Percentiles rank a stretch among this genome's conserved stretches.
phyloP scores from a whole-genome alignment of 345 rosid genomes.

The Ailanthus altissimus region DNA sequence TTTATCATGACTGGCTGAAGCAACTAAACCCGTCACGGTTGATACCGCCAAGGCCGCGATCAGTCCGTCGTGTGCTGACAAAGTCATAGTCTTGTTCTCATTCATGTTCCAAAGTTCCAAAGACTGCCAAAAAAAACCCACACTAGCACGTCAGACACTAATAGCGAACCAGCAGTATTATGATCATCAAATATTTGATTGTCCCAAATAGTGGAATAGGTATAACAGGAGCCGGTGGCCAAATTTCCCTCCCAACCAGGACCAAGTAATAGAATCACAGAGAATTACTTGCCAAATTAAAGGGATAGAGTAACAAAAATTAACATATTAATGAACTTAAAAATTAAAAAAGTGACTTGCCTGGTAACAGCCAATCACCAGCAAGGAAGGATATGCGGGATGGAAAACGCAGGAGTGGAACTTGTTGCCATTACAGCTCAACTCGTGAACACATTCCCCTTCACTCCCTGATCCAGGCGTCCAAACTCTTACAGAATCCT shows the following conservation, averaged over 20 bases:
- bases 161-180: background rate
- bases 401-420: conserved; percentile 92
- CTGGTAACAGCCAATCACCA: conserved; percentile 95
- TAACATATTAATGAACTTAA: background rate
- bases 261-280: background rate
- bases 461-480: conserved; percentile 78
- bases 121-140: conserved; percentile 50
- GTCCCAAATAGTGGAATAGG: background rate
- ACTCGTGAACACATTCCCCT: conserved; percentile 85
- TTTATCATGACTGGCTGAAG: conserved; percentile 96
- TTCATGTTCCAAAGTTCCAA: conserved; percentile 92
- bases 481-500: conserved; percentile 94
- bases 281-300: background rate
- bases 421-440: conserved; percentile 85
- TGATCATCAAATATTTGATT: conserved; percentile 6
- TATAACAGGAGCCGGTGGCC: background rate
- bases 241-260: no score
- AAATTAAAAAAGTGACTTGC: conserved; percentile 33
- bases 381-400: conserved; percentile 65
- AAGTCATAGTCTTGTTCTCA: conserved; percentile 78
- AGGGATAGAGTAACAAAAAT: no score
- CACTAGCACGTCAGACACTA: conserved; percentile 18
- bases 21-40: conserved; percentile 70
- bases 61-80: conserved; percentile 76
- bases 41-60: conserved; percentile 81